Base-by-base conservation (phyloP, 768 basidiomycete species). In the Polyporus arcularius region DNA sequence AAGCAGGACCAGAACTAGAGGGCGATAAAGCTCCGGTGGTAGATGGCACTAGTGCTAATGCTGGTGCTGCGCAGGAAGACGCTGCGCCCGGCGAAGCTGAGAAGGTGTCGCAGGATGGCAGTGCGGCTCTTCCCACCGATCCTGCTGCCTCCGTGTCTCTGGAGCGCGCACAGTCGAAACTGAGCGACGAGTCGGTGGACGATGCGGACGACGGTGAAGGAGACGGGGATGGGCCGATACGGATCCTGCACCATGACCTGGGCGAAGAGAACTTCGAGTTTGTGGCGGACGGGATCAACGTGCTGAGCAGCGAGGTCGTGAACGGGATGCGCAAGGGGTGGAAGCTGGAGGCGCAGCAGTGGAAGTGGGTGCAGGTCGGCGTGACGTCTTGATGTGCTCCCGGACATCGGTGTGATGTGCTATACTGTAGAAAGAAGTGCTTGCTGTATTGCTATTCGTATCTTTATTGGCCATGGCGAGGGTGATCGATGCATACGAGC, bases 341-440 rank as follows among this genome's bases (percentile, higher is more conserved):
- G 73, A 69, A 67, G 56, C 67, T 73, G 3, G 70, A 73, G 64
- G 73, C 71, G 41, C 57, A 60, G 60, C 60, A 62, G 51, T 73
- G 72, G 73, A 61, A 70, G 53, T 70, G 70, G 72, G 68, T 67
- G 30, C 63, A 64, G 55, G 63, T 64, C 32, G 63, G 59, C 14
- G 58, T 64, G 45, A 50, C 55, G 43, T 26, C 49, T 9, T 63
- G 57, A 55, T 6, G 50, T 18, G 16, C 50, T 15, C 31, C 31
- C 21, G 21, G 21, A 26, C 21, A 26, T 26, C 21, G 21, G 21
- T 26, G 21, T 26, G 21, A 26, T 26, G 21, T 26, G 21, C 21
- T 26, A 26, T 26, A 26, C 21, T 26, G 21, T 26, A 26, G 21
- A 26, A 26, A 26, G 21, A 26, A n/a, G 28, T 31, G 15, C 8